Base-by-base conservation (phyloP, 106 monocot species). In the Agapanthus africanus region DNA sequence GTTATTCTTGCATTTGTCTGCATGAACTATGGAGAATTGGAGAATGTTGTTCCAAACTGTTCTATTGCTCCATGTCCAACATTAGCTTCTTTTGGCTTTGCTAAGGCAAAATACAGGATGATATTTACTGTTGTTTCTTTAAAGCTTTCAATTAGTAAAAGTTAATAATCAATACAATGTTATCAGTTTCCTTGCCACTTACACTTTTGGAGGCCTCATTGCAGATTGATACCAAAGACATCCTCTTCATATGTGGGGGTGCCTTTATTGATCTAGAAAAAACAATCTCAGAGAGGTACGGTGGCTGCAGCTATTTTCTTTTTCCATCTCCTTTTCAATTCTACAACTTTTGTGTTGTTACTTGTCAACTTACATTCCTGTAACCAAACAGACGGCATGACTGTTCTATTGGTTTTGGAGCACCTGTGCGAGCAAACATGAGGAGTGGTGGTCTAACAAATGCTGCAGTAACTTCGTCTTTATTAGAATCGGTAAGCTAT, bases 171-270 rank as follows among this genome's bases (percentile, higher is more conserved):
- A n/a, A n/a, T n/a, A n/a, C n/a, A n/a, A n/a, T n/a, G n/a, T n/a
- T n/a, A n/a, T n/a, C n/a, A n/a, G n/a, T n/a, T n/a, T n/a, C n/a
- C n/a, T n/a, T n/a, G n/a, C n/a, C n/a, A n/a, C n/a, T n/a, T n/a
- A n/a, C n/a, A n/a, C n/a, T n/a, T n/a, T n/a, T n/a, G n/a, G n/a
- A n/a, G n/a, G n/a, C n/a, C n/a, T n/a, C n/a, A 57, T 52, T 66
- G 54, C 80, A 91, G 91, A 80, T 91, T 76, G 84, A 91, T 76
- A 91, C 91, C 13, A 87, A 80, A 73, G 82, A 91, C 67, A 87
- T 91, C 76, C 87, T 91, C 46, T 91, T 91, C 66, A 84, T 91
- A 40, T 91, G 91, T 75, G 91, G 91, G 6, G 91, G 91, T 76
- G 84, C 91, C 70, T 91, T 91, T 76, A 59, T 80, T 68, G 91